phyloP scores from a whole-genome alignment of 345 rosid species.

The Lepidium aucheri region DNA sequence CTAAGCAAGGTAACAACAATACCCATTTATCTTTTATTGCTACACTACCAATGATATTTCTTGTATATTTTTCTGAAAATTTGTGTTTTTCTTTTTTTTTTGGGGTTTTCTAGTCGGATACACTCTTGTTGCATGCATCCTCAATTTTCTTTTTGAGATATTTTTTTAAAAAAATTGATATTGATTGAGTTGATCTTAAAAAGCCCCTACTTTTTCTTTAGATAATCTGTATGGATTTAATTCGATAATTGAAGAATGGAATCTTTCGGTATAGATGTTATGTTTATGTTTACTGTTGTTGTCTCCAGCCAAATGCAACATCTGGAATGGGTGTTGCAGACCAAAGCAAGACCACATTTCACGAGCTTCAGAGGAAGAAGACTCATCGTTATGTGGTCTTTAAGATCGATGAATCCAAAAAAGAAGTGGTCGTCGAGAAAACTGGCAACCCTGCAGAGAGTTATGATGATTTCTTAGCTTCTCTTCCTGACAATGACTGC shows the following conservation, averaged over 20 bases:
- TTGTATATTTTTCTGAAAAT: not conserved
- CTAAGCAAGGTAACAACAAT: conserved; percentile 35
- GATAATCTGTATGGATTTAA: not conserved
- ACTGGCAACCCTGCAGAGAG: conserved; percentile 54
- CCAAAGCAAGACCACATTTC: conserved; percentile 45
- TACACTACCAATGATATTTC: not conserved
- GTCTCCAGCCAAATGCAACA: conserved; percentile 56
- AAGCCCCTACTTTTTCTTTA: not conserved
- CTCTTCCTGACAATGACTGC: conserved; percentile 67
- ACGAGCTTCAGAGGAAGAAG: conserved; percentile 68
- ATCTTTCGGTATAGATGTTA: not conserved
- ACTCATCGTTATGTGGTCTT: conserved; percentile 57
- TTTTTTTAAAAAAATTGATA: not conserved
- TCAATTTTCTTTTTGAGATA: not conserved
- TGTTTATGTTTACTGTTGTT: not conserved
- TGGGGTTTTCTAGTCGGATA: too few relatives aligned
- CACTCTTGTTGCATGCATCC: conserved; percentile 5
- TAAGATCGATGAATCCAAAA: conserved; percentile 57
- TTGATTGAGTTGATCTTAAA: not conserved
- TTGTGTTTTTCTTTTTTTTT: not conserved
- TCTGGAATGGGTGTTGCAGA: conserved; percentile 81
- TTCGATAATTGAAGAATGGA: not conserved
- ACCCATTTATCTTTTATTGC: not conserved
- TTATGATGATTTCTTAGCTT: conserved; percentile 61
- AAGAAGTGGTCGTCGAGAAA: conserved; percentile 59